These are phyloP conservation scores for Trametes pubescens DNA, from an alignment of 1,284 basidiomycete species.

Conservation along the genomic window DNA sequence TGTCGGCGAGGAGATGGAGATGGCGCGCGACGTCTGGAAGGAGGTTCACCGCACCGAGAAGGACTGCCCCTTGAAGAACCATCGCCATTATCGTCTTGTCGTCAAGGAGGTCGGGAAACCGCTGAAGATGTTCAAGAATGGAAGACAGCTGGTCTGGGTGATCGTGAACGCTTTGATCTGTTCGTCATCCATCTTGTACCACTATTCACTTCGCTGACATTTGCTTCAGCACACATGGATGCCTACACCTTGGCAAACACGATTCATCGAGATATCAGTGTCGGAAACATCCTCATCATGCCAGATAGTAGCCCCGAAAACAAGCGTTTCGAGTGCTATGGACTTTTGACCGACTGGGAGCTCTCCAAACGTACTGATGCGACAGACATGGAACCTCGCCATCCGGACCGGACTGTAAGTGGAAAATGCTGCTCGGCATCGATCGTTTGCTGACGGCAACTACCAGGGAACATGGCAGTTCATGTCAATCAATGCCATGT, in stretches of 20 bases:
- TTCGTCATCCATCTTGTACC: not conserved
- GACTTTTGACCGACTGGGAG: slow-evolving; percentile 28
- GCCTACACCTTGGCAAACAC: slow-evolving; percentile 14
- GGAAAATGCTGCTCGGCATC: not conserved
- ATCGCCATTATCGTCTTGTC: slow-evolving; percentile 29
- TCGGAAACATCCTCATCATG: slow-evolving; percentile 18
- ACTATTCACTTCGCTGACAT: not conserved
- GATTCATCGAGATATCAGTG: slow-evolving; percentile 27
- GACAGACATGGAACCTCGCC: not conserved
- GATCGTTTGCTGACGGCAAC: not conserved
- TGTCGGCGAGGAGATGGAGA: not conserved
- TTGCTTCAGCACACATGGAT: slow-evolving; percentile 14
- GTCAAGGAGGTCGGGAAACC: slow-evolving; percentile 33
- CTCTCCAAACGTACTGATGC: slow-evolving; percentile 9
- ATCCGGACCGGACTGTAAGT: not conserved
- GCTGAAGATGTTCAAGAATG: slow-evolving; percentile 11
- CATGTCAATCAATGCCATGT: slow-evolving; percentile 13
- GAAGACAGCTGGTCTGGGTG: not conserved
- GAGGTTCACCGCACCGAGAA: not conserved
- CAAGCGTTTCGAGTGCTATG: not conserved
- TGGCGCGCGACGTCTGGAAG: not conserved
- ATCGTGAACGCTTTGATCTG: not conserved
- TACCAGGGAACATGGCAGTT: slow-evolving; percentile 29
- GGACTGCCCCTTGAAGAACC: slow-evolving; percentile 11
- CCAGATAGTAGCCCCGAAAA: not conserved